Evolutionary conservation across 352 stramenopile genomes (phyloP).

Genomic region (Globisporangium splendens): DNA sequence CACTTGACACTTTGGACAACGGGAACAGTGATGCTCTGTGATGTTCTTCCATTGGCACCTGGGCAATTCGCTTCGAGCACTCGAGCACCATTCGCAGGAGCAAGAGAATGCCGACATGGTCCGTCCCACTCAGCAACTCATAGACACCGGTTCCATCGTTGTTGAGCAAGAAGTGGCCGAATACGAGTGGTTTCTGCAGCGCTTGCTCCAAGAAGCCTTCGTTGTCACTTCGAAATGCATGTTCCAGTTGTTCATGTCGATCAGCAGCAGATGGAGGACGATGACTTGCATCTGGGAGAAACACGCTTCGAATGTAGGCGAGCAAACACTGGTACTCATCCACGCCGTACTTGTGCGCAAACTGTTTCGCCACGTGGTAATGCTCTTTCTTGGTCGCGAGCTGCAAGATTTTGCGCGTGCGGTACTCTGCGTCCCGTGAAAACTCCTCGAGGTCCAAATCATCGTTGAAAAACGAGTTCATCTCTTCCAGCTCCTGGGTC

Average conservation of each 20-base stretch:
- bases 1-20: slow-evolving; percentile 40
- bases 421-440: slow-evolving; percentile 42
- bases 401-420: slow-evolving; percentile 36
- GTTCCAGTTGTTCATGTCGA: slow-evolving; percentile 65
- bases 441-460: slow-evolving; percentile 61
- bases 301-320: slow-evolving; percentile 51
- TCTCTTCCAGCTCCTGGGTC: slow-evolving; percentile 54
- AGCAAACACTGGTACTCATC: slow-evolving; percentile 64
- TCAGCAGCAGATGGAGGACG: not conserved
- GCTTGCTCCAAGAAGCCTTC: slow-evolving; percentile 65
- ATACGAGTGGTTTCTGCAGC: slow-evolving; percentile 43
- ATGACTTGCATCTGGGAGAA: slow-evolving; percentile 16
- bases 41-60: not conserved
- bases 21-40: slow-evolving; percentile 30
- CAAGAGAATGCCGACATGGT: slow-evolving; percentile 70
- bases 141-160: slow-evolving; percentile 33
- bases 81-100: slow-evolving; percentile 71
- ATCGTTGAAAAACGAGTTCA: slow-evolving; percentile 58
- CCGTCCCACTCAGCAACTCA: slow-evolving; percentile 48
- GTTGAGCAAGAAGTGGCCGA: slow-evolving; percentile 57
- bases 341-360: slow-evolving; percentile 65
- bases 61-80: slow-evolving; percentile 55
- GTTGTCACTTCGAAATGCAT: slow-evolving; percentile 48
- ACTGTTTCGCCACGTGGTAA: slow-evolving; percentile 40
- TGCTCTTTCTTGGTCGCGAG: slow-evolving; percentile 53